A percentile compares a stretch with the other conserved stretches of the same genome.
phyloP scores from a whole-genome alignment of 345 rosid species.

The Pistacia atlantica region DNA sequence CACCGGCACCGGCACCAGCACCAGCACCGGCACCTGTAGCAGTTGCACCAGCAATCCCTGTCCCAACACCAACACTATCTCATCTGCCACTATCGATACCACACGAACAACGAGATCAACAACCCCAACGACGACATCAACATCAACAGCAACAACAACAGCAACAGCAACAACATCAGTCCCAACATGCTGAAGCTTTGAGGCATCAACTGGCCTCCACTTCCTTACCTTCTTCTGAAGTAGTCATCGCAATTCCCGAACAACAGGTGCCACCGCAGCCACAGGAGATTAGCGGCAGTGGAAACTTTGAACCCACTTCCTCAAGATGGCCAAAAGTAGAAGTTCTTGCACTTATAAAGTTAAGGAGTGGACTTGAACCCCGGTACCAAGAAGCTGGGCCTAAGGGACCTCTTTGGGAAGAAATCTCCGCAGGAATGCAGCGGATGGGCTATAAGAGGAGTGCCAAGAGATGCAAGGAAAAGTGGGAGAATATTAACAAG shows the following conservation, averaged over 20 bases:
- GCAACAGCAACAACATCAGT: constrained; percentile 13
- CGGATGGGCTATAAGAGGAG: constrained; percentile 68
- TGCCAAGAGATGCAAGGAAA: constrained; percentile 84
- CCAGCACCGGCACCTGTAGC: constrained; percentile 19
- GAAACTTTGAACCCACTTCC: constrained; percentile 42
- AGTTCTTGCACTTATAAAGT: constrained; percentile 63
- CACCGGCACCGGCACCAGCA: constrained; percentile 24
- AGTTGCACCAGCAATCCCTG: constrained; percentile 22
- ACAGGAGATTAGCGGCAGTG: constrained; percentile 31
- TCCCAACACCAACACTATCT: constrained; percentile 17
- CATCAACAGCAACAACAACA: neutral
- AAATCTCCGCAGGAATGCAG: constrained; percentile 63
- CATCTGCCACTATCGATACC: constrained; percentile 2
- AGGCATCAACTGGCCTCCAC: constrained; percentile 8
- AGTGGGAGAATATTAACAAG: constrained; percentile 93
- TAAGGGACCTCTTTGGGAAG: constrained; percentile 86
- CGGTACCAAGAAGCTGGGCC: constrained; percentile 72
- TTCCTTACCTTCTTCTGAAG: constrained; percentile 26
- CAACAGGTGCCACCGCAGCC: constrained; percentile 43
- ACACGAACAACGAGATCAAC: constrained; percentile 7
- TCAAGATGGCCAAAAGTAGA: constrained; percentile 87
- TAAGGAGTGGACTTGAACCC: constrained; percentile 63
- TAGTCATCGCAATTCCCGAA: constrained; percentile 53
- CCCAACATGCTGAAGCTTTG: neutral
- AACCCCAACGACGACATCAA: constrained; percentile 19